phyloP scores from a whole-genome alignment of 129 eudicot species.

The Heracleum sosnowskyi region DNA sequence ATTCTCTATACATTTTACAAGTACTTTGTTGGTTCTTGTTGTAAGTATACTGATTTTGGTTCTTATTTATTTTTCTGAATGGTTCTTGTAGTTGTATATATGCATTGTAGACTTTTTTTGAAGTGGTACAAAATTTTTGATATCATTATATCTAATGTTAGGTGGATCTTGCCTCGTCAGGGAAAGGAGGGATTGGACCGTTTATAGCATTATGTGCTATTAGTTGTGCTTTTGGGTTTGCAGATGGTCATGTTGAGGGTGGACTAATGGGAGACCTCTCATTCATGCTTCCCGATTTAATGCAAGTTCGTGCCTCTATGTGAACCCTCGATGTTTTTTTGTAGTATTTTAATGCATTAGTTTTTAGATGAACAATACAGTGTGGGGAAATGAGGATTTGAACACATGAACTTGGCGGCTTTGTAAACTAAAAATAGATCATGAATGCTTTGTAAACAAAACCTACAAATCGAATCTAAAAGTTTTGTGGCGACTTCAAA shows the following conservation, averaged over 20 bases:
- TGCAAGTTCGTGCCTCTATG: conserved; percentile 14
- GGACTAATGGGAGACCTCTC: conserved; percentile 39
- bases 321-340: neutral
- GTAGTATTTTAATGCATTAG: neutral
- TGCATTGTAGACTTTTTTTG: neutral
- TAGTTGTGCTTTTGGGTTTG: conserved; percentile 22
- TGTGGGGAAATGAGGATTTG: neutral
- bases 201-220: conserved; percentile 16
- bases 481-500: neutral
- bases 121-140: neutral
- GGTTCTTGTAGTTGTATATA: neutral
- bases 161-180: conserved; percentile 29
- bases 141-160: neutral
- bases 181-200: conserved; percentile 24
- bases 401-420: neutral
- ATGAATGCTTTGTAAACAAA: no score
- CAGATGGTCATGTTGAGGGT: conserved; percentile 36
- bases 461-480: no score
- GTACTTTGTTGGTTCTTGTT: conserved; percentile 18
- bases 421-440: no score
- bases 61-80: neutral
- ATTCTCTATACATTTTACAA: conserved; percentile 14
- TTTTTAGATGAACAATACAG: neutral
- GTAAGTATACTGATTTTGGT: conserved; percentile 10
- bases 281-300: conserved; percentile 24